Conservation (phyloP, 208 protist species). For the Acanthamoeba royreba region DNA sequence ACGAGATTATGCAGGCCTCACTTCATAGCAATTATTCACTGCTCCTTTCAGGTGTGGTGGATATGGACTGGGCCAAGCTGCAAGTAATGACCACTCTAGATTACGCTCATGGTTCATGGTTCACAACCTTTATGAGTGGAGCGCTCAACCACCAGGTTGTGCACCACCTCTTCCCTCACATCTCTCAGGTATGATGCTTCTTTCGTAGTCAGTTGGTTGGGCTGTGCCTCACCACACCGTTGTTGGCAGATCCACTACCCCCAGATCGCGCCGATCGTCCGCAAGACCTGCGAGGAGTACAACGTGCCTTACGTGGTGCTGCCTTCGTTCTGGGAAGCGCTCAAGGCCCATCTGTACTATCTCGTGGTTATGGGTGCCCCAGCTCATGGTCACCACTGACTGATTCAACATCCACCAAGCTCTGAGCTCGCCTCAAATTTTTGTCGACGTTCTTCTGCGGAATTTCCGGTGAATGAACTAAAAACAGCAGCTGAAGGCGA, state of each 20-base stretch:
- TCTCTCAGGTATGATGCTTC: background rate
- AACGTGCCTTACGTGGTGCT: constrained; percentile 60
- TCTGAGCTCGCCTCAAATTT: no score
- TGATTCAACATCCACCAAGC: no score
- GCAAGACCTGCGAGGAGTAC: constrained; percentile 62
- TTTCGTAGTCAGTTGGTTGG: background rate
- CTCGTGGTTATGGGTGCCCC: background rate
- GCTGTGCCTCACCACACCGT: background rate
- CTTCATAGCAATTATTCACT: background rate
- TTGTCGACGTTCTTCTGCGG: no score
- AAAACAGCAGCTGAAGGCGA: no score
- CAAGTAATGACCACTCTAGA: constrained; percentile 70
- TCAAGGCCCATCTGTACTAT: constrained; percentile 20
- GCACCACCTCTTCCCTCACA: constrained; percentile 64
- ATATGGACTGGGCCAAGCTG: constrained; percentile 70
- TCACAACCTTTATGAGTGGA: constrained; percentile 66
- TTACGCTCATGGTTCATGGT: constrained; percentile 66
- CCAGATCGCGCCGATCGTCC: constrained; percentile 68
- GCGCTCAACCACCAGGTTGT: constrained; percentile 72
- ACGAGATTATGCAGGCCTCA: background rate
- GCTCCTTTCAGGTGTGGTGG: background rate
- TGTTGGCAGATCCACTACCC: constrained; percentile 64
- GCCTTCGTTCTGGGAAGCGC: background rate
- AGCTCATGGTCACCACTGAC: background rate
- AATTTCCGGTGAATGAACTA: no score